Evolutionary conservation across 495 filamentous ascomycete genomes (phyloP).

Genomic region (Penicillium salamii): DNA sequence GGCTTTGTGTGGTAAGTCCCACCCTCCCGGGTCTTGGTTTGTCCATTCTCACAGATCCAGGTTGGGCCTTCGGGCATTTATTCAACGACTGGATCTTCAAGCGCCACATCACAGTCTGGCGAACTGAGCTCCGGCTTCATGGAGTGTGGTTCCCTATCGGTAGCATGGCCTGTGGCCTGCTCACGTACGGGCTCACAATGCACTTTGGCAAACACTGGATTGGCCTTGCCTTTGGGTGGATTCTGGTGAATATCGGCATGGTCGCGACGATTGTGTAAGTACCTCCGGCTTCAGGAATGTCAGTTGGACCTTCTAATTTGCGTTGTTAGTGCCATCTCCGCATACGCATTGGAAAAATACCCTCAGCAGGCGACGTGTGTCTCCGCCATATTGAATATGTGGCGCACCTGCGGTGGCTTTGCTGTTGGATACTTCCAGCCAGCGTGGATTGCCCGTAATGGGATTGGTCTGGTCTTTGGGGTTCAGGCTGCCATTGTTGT

Average conservation of each 20-base stretch:
- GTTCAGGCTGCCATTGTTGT: slow-evolving; percentile 41
- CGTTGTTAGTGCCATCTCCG: slow-evolving; percentile 31
- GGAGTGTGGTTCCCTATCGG: slow-evolving; percentile 36
- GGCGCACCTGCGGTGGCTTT: slow-evolving; percentile 46
- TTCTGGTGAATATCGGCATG: slow-evolving; percentile 40
- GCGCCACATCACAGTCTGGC: slow-evolving; percentile 25
- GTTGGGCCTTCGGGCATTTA: slow-evolving; percentile 31
- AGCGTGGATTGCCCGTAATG: slow-evolving; percentile 39
- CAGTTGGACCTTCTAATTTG: neutral
- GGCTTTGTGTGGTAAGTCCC: slow-evolving; percentile 25
- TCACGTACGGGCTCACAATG: slow-evolving; percentile 36
- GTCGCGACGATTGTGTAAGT: slow-evolving; percentile 37
- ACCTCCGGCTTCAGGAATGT: neutral
- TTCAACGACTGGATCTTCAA: slow-evolving; percentile 38
- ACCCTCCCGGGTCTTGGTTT: neutral
- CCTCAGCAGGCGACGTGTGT: slow-evolving; percentile 40
- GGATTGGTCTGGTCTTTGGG: slow-evolving; percentile 43
- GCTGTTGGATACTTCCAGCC: slow-evolving; percentile 47
- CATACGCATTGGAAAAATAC: slow-evolving; percentile 42
- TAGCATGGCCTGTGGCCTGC: slow-evolving; percentile 29
- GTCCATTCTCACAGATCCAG: slow-evolving; percentile 10
- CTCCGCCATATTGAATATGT: slow-evolving; percentile 42
- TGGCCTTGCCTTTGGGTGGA: slow-evolving; percentile 39
- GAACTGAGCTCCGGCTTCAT: slow-evolving; percentile 34
- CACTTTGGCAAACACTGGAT: slow-evolving; percentile 38